Evolutionary conservation across 1,139 yeast species (phyloP).

Genomic region (Williopsis jadinii): DNA sequence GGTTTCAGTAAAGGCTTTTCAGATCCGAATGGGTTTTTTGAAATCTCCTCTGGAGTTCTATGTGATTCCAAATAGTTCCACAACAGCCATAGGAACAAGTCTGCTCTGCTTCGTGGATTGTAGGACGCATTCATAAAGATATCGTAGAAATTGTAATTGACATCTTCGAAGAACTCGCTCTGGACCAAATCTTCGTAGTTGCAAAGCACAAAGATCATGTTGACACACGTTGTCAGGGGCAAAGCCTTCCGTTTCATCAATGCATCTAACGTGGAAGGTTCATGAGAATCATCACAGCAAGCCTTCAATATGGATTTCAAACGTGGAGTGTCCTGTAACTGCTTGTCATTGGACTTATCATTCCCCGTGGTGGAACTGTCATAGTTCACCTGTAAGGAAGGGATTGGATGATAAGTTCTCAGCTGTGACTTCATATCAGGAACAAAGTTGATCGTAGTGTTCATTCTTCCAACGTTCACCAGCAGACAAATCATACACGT

Average conservation of each 20-base stretch:
- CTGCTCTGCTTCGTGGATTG: constrained; percentile 58
- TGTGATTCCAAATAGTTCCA: constrained; percentile 76
- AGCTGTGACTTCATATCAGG: constrained; percentile 95
- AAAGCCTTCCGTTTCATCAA: constrained; percentile 30
- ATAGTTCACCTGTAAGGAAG: constrained; percentile 65
- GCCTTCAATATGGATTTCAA: constrained; percentile 86
- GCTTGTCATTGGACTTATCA: constrained; percentile 39
- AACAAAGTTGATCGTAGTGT: constrained; percentile 90
- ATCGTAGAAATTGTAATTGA: constrained; percentile 42
- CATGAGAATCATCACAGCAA: constrained; percentile 51
- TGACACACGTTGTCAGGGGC: constrained; percentile 60
- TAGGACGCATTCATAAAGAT: constrained; percentile 48
- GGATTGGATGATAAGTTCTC: constrained; percentile 89
- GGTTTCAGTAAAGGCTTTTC: constrained; percentile 39
- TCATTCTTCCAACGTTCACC: constrained; percentile 90
- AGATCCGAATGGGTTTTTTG: constrained; percentile 59
- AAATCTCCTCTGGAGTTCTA: constrained; percentile 44
- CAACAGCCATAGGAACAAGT: constrained; percentile 74
- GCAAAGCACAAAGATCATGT: constrained; percentile 68
- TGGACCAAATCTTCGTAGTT: constrained; percentile 50
- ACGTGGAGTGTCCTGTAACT: constrained; percentile 91
- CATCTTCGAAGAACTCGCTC: constrained; percentile 28
- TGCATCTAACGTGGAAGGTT: constrained; percentile 44
- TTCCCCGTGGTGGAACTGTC: constrained; percentile 18
- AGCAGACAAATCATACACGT: constrained; percentile 79